Conservation (phyloP, 306 rosid genomes). For the Acacia confusa region DNA sequence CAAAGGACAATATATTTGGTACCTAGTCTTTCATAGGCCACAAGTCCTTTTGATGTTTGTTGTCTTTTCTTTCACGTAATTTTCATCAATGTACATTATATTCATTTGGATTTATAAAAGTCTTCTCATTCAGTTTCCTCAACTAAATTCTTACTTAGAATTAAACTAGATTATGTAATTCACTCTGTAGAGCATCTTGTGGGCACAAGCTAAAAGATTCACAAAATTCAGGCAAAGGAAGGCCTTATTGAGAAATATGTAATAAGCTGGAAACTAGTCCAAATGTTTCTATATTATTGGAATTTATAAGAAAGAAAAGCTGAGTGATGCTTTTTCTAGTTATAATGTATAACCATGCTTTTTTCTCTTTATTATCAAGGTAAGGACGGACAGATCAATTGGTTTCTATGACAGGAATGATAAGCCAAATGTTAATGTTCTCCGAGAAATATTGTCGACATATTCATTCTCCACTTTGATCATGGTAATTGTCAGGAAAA, state of each 20-base stretch:
- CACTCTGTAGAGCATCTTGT: slow-evolving; percentile 69
- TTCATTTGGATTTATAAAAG: background rate
- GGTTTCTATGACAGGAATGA: slow-evolving; percentile 89
- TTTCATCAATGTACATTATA: background rate
- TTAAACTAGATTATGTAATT: background rate
- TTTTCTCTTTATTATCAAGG: slow-evolving; percentile 44
- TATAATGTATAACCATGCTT: slow-evolving; percentile 16
- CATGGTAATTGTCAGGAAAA: slow-evolving; percentile 98
- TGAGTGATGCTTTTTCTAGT: slow-evolving; percentile 27
- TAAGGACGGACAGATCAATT: slow-evolving; percentile 84
- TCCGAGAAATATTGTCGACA: slow-evolving; percentile 84
- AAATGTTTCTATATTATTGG: slow-evolving; percentile 20
- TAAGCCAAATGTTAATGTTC: slow-evolving; percentile 69
- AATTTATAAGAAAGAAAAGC: slow-evolving; percentile 12
- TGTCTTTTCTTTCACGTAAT: background rate
- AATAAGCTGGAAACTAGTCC: slow-evolving; percentile 46
- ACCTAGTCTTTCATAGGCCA: background rate
- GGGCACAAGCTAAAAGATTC: slow-evolving; percentile 85
- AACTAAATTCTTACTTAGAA: background rate
- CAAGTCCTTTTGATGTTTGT: background rate
- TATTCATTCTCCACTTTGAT: slow-evolving; percentile 97
- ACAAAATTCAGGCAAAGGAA: slow-evolving; percentile 95
- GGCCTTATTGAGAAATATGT: slow-evolving; percentile 97
- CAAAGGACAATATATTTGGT: no score
- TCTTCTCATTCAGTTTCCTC: background rate